phyloP scores from a whole-genome alignment of 148 eudicot species.

The Silene uniflora region DNA sequence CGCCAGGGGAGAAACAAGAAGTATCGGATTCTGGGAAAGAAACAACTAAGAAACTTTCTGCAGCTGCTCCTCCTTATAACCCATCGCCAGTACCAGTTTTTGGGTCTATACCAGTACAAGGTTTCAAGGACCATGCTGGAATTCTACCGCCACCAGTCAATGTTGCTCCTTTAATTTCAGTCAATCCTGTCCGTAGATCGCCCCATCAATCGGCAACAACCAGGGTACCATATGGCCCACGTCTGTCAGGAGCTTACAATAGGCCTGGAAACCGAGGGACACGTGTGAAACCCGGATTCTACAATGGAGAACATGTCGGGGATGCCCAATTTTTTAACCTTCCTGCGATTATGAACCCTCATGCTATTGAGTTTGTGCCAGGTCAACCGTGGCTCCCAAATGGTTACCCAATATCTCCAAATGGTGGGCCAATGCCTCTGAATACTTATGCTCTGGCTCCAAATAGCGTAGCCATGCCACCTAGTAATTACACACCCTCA shows the following conservation, averaged over 20 bases:
- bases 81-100: slow-evolving; percentile 65
- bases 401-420: slow-evolving; percentile 36
- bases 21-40: slow-evolving; percentile 58
- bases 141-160: slow-evolving; percentile 79
- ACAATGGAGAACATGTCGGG: slow-evolving; percentile 51
- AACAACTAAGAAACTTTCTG: slow-evolving; percentile 68
- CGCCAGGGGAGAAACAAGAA: slow-evolving; percentile 41
- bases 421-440: slow-evolving; percentile 31
- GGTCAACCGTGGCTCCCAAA: slow-evolving; percentile 72
- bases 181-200: slow-evolving; percentile 73
- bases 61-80: slow-evolving; percentile 87
- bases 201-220: slow-evolving; percentile 94
- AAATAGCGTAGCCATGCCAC: slow-evolving; percentile 24
- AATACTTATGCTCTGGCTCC: slow-evolving; percentile 44
- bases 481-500: slow-evolving; percentile 34
- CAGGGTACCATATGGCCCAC: slow-evolving; percentile 91
- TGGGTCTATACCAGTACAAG: slow-evolving; percentile 53
- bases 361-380: slow-evolving; percentile 87
- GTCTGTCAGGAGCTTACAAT: slow-evolving; percentile 71
- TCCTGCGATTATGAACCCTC: slow-evolving; percentile 78
- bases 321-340: slow-evolving; percentile 52
- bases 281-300: slow-evolving; percentile 52
- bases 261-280: slow-evolving; percentile 57
- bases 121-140: slow-evolving; percentile 66
- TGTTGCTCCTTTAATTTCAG: slow-evolving; percentile 62